A percentile compares a stretch with the other conserved stretches of the same genome.
Conservation (phyloP, 192 early-diverging fungal species). For the Backusella macrospora region DNA sequence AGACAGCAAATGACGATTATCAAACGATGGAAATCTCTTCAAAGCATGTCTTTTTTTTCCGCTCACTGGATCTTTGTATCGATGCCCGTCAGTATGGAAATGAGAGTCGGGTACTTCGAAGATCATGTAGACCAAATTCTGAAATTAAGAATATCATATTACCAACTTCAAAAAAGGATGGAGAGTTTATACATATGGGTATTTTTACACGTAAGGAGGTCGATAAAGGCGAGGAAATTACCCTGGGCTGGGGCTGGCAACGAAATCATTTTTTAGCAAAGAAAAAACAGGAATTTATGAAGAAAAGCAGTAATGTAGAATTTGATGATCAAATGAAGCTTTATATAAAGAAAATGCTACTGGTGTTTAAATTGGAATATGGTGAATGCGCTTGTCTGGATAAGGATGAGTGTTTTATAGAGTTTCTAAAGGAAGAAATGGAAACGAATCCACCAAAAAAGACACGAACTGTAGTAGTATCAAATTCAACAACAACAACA, state of each 20-base stretch:
- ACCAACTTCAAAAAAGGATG: constrained; percentile 39
- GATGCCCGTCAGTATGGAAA: constrained; percentile 73
- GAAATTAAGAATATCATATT: constrained; percentile 63
- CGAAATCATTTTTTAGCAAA: constrained; percentile 42
- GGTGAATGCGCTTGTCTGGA: constrained; percentile 54
- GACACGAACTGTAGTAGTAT: not conserved
- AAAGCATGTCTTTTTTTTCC: constrained; percentile 71
- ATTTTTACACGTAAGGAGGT: constrained; percentile 65
- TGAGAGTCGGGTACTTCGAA: constrained; percentile 66
- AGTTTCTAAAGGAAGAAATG: constrained; percentile 43
- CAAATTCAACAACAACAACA: not conserved
- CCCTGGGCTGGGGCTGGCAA: constrained; percentile 76
- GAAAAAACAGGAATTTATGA: constrained; percentile 30
- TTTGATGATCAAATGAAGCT: constrained; percentile 27
- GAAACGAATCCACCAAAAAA: constrained; percentile 6
- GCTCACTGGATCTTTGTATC: constrained; percentile 64
- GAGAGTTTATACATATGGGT: constrained; percentile 63
- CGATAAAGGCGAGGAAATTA: constrained; percentile 67
- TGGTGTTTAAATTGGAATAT: constrained; percentile 39
- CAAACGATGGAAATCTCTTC: constrained; percentile 61
- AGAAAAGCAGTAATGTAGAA: constrained; percentile 2
- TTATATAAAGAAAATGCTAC: constrained; percentile 36
- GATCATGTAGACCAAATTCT: constrained; percentile 69
- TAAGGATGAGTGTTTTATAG: constrained; percentile 45
- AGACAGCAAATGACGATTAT: constrained; percentile 65